Base-by-base conservation (phyloP, 2,329 filamentous ascomycete species). In the Diaporthe nobilis region DNA sequence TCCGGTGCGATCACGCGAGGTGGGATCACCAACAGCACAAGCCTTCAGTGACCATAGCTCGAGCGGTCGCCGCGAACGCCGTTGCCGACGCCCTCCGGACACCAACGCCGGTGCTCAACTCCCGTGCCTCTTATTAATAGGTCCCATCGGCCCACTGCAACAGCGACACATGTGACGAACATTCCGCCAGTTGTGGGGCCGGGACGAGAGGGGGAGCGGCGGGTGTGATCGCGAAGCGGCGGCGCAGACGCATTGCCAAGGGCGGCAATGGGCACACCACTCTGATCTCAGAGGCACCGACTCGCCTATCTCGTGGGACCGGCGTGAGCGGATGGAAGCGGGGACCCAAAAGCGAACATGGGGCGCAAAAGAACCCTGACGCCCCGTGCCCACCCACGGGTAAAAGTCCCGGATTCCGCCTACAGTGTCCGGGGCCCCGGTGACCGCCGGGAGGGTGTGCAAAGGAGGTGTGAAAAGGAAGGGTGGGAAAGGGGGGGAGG, bases 21-120 rank as follows among this genome's bases (percentile, higher is more conserved):
- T 72, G 55, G 39, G 53, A 63, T 65, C 44, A 73, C 47, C 71
- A 72, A 72, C 71, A 72, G 47, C 71, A n/a, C 49, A 34, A 55
- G 31, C 44, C 44, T 72, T 31, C 57, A 34, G 34, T 22, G 34
- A 39, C 17, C 37, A 25, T 44, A 31, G 37, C n/a, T 34, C 37
- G 5, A 63, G 49, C 47, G n/a, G 20, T 55, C 25, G 51, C 58
- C 17, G 37, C 13, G 71, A 39, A 55, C 15, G 58, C 71, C 51
- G 47, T 34, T 55, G 47, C 47, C 71, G 37, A 20, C 71, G 25
- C 47, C 58, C 49, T 55, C 8, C 58, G 39, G 28, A 39, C 49
- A 55, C n/a, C 31, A 53, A 47, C 58, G 34, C 65, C 42, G 25
- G 44, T 22, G 13, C 20, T 13, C 31, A 68, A 28, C 49, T 9